Percentiles rank a stretch among this genome's conserved stretches.
These are phyloP conservation scores for Dactylorhiza incarnata DNA, from an alignment of 106 monocot genomes.

Conservation along the genomic window DNA sequence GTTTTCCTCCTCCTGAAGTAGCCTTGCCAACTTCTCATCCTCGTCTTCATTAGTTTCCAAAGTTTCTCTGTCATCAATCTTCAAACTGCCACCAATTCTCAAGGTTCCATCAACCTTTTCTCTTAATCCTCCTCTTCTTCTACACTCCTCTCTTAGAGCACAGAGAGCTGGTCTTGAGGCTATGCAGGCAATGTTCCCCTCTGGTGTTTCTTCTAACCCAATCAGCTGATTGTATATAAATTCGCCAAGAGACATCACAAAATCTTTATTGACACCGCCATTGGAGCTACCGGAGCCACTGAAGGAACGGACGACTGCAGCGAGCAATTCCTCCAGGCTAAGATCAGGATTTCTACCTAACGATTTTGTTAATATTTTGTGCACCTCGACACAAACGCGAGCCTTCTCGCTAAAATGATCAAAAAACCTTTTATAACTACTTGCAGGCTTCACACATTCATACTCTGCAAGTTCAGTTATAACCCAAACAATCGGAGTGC, in stretches of 20 bases:
- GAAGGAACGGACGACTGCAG: constrained; percentile 72
- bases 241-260: constrained; percentile 81
- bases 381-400: constrained; percentile 65
- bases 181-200: constrained; percentile 37
- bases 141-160: constrained; percentile 71
- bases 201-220: constrained; percentile 65
- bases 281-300: constrained; percentile 42
- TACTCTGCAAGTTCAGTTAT: constrained; percentile 83
- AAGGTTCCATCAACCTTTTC: constrained; percentile 21
- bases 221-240: constrained; percentile 84
- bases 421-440: constrained; percentile 66
- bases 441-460: constrained; percentile 89
- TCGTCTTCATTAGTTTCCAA: constrained; percentile 51
- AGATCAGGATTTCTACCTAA: constrained; percentile 73
- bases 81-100: constrained; percentile 63
- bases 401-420: constrained; percentile 79
- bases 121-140: constrained; percentile 21
- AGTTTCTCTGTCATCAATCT: constrained; percentile 45
- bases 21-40: constrained; percentile 75
- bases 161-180: constrained; percentile 57
- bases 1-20: constrained; percentile 87
- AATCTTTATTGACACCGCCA: constrained; percentile 58
- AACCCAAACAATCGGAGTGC: constrained; percentile 74
- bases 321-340: constrained; percentile 81
- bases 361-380: constrained; percentile 54